These are phyloP conservation scores for Iberis pinnata DNA, from an alignment of 345 rosid species.

Conservation along the genomic window DNA sequence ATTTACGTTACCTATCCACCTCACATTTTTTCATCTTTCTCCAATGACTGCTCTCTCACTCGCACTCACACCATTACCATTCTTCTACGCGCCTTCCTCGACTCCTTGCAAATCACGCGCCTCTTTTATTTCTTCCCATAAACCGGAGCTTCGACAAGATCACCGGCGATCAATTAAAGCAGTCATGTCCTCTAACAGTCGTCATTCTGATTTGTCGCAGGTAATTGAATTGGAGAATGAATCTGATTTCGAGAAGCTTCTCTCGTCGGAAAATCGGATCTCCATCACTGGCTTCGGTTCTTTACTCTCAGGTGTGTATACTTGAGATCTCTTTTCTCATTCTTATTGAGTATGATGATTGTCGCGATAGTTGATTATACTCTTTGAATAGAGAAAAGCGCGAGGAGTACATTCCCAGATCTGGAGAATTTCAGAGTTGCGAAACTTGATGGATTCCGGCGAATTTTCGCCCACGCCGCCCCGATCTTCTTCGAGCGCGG, in stretches of 20 bases:
- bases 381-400: constrained; percentile 55
- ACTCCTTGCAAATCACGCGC: constrained; percentile 12
- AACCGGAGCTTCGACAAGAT: constrained; percentile 16
- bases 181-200: constrained; percentile 23
- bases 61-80: constrained; percentile 1
- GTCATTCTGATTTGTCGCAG: constrained; percentile 19
- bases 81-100: constrained; percentile 5
- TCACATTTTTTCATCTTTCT: background rate
- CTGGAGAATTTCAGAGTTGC: constrained; percentile 75
- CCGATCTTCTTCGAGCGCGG: constrained; percentile 95
- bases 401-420: constrained; percentile 83
- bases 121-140: background rate
- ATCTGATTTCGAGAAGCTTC: constrained; percentile 50
- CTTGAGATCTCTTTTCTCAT: background rate
- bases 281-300: constrained; percentile 95
- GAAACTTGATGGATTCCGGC: constrained; percentile 62
- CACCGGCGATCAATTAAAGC: constrained; percentile 17
- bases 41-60: constrained; percentile 17
- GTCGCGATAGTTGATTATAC: background rate
- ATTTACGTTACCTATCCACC: too few species aligned
- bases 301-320: constrained; percentile 71
- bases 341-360: background rate
- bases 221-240: constrained; percentile 41
- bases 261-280: constrained; percentile 56
- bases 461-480: constrained; percentile 73